These are phyloP conservation scores for Russula sp. DNA, from an alignment of 768 basidiomycete species.

Conservation along the genomic window DNA sequence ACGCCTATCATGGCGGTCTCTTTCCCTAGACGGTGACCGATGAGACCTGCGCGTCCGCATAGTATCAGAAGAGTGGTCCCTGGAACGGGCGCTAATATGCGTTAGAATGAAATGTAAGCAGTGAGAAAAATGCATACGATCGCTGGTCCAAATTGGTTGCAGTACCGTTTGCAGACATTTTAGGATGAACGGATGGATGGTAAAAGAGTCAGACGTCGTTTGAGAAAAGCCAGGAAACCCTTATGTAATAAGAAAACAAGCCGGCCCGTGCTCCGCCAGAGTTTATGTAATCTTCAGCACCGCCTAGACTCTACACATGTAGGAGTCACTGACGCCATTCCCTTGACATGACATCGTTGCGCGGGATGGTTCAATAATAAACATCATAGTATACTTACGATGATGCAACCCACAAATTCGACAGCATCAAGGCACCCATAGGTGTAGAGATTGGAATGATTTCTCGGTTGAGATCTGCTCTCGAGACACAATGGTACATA, in stretches of 20 bases:
- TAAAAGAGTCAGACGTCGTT: slow-evolving; percentile 1
- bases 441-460: neutral
- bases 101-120: neutral
- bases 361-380: too few relatives aligned
- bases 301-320: too few relatives aligned
- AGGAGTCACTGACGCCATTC: too few relatives aligned
- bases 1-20: slow-evolving; percentile 53
- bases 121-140: slow-evolving; percentile 26
- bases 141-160: slow-evolving; percentile 28
- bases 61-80: slow-evolving; percentile 75
- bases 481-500: slow-evolving; percentile 9
- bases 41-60: slow-evolving; percentile 70
- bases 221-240: neutral
- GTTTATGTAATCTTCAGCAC: slow-evolving; percentile 10
- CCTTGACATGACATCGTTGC: too few relatives aligned
- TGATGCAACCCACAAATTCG: neutral
- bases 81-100: slow-evolving; percentile 43
- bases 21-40: slow-evolving; percentile 65
- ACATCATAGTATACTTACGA: neutral
- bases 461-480: neutral
- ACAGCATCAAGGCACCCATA: too few relatives aligned
- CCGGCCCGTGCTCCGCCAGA: neutral
- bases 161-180: slow-evolving; percentile 27
- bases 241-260: slow-evolving; percentile 18
- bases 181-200: neutral